phyloP scores from a whole-genome alignment of 352 stramenopile genomes.

The Nothophytophthora sp. region DNA sequence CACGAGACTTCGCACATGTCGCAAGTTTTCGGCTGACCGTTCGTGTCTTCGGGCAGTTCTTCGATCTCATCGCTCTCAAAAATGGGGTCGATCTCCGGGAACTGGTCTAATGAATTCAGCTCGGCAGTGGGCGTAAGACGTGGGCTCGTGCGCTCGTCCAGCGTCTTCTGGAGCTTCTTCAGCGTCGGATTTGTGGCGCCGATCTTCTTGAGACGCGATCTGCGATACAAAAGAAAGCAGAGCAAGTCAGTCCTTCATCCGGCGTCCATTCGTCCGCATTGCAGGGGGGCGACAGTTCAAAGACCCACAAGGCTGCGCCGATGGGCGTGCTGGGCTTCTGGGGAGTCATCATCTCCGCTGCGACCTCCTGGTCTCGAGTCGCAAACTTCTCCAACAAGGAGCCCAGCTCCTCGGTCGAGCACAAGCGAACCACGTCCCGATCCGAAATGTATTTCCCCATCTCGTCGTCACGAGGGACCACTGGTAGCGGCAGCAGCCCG shows the following conservation, averaged over 20 bases:
- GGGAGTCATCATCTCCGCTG: slow-evolving; percentile 64
- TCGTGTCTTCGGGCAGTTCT: slow-evolving; percentile 36
- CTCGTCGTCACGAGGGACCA: slow-evolving; percentile 53
- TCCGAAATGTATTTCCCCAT: slow-evolving; percentile 70
- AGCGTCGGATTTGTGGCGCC: slow-evolving; percentile 62
- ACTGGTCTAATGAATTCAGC: slow-evolving; percentile 50
- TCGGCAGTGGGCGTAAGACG: slow-evolving; percentile 25
- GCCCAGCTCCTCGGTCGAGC: slow-evolving; percentile 55
- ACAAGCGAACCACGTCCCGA: slow-evolving; percentile 74
- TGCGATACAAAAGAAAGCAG: slow-evolving; percentile 10
- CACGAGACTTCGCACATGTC: slow-evolving; percentile 86
- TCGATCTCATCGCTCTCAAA: slow-evolving; percentile 66
- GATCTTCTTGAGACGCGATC: slow-evolving; percentile 71
- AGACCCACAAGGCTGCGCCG: slow-evolving; percentile 51
- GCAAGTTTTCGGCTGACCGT: slow-evolving; percentile 36
- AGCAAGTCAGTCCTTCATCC: background rate
- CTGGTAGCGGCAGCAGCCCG: no score
- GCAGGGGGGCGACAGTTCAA: background rate
- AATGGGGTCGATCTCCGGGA: slow-evolving; percentile 66
- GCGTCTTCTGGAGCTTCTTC: slow-evolving; percentile 73
- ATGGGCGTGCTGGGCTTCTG: slow-evolving; percentile 56
- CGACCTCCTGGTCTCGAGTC: slow-evolving; percentile 52
- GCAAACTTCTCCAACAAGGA: slow-evolving; percentile 70
- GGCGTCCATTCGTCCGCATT: background rate
- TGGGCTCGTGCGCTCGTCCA: slow-evolving; percentile 57